Base-by-base conservation (phyloP, 202 grass and related monocot genomes). In the Schoenoplectus triqueter region DNA sequence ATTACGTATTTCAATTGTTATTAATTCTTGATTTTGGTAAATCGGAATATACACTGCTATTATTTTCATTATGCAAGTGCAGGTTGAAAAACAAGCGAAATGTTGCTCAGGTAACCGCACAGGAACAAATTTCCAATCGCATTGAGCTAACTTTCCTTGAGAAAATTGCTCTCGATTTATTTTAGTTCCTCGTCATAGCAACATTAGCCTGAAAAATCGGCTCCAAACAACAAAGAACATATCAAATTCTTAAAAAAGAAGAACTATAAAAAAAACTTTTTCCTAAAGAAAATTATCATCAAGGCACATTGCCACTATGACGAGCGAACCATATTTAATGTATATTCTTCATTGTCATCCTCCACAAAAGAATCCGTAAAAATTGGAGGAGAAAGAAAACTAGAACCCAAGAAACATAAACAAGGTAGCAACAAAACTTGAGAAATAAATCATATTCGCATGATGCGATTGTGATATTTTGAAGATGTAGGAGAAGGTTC, bases 21-120 rank as follows among this genome's bases (percentile, higher is more conserved):
- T 3, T 20, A 2, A 63, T 20, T 63, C 6, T 2, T 4, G 5
- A 63, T 63, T 20, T 2, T 20, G 17, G 60, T 14, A 20, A 63
- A 9, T 62, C n/a, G 2, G 7, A 59, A 15, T 15, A 59, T 59
- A 11, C 0, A 66, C 21, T 39, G 18, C 64, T 66, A 11, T 31
- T 65, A 10, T 9, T 40, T 13, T 45, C 40, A 69, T 1, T 0
- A 2, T 4, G 1, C 0, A 69, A 2, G 20, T 20, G n/a, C 9
- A 6, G 0, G 69, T 20, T 20, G 40, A 3, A 82, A 46, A 20
- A 7, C 3, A 81, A 63, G 39, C 0, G 6, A n/a, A 39, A 31
- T 1, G 78, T 71, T 87, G 85, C 77, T 87, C 85, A 87, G 77
- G 50, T 87, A 82, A 87, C 85, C 85, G 85, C 85, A 73, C 78